phyloP scores from a whole-genome alignment of 805 yeast species.

The Candida anglica region DNA sequence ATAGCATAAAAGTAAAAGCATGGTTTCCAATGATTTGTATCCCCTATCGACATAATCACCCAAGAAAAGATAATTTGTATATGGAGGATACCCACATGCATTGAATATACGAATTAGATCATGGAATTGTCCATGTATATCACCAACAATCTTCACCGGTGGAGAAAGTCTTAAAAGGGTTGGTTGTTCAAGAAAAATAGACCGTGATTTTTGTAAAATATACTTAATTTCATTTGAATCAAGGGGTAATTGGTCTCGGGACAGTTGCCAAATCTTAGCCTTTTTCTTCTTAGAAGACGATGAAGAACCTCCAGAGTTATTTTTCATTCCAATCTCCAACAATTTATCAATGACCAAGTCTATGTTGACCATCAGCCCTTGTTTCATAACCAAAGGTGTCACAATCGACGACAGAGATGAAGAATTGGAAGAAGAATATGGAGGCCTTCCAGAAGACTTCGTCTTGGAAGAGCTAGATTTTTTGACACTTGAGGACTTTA shows the following conservation, averaged over 20 bases:
- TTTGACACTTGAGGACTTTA: no score
- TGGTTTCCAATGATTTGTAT: slow-evolving; percentile 53
- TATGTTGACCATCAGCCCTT: slow-evolving; percentile 30
- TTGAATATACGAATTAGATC: slow-evolving; percentile 54
- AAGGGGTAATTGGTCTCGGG: slow-evolving; percentile 47
- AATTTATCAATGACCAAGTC: slow-evolving; percentile 63
- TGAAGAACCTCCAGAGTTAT: slow-evolving; percentile 1
- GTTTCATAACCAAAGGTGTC: slow-evolving; percentile 1
- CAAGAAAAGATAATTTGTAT: slow-evolving; percentile 49
- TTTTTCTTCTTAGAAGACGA: slow-evolving; percentile 10
- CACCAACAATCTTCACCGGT: slow-evolving; percentile 81
- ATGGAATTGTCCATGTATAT: slow-evolving; percentile 68
- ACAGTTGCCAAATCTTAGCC: slow-evolving; percentile 19
- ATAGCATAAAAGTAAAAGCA: slow-evolving; percentile 47
- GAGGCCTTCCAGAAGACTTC: not conserved
- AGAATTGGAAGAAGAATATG: not conserved
- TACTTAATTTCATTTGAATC: slow-evolving; percentile 51
- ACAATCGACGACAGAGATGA: not conserved
- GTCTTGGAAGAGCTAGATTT: not conserved
- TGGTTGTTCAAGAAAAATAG: slow-evolving; percentile 62
- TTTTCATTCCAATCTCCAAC: slow-evolving; percentile 43
- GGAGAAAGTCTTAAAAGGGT: slow-evolving; percentile 62
- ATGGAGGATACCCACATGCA: slow-evolving; percentile 58
- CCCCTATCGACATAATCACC: slow-evolving; percentile 64
- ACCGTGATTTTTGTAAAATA: slow-evolving; percentile 55